A percentile compares a stretch with the other conserved stretches of the same genome.
phyloP scores from a whole-genome alignment of 768 basidiomycete species.

The Pisolithus microcarpus region DNA sequence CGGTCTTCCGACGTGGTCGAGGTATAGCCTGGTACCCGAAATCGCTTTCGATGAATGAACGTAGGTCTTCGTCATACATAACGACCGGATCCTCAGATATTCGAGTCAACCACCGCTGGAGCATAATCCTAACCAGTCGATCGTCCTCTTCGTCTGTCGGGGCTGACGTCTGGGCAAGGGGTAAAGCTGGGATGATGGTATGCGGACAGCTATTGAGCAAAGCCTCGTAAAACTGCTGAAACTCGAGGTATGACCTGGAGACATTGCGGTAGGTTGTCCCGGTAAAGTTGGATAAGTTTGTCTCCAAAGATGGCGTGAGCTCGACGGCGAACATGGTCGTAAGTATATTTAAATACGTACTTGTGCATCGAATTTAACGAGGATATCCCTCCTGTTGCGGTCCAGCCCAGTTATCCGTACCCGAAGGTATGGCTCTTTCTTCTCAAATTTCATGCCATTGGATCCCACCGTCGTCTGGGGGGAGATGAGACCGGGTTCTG shows the following conservation, averaged over 20 bases:
- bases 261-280: constrained; percentile 88
- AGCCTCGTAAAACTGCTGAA: constrained; percentile 89
- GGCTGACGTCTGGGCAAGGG: constrained; percentile 93
- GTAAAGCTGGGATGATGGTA: constrained; percentile 92
- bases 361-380: constrained; percentile 93
- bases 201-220: constrained; percentile 89
- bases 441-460: constrained; percentile 70
- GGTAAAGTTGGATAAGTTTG: constrained; percentile 88
- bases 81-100: constrained; percentile 90
- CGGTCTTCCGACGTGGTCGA: constrained; percentile 61
- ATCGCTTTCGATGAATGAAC: constrained; percentile 94
- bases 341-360: constrained; percentile 32
- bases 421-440: constrained; percentile 75
- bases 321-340: neutral
- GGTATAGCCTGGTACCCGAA: constrained; percentile 92
- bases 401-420: constrained; percentile 88
- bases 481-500: constrained; percentile 76
- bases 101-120: constrained; percentile 91
- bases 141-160: constrained; percentile 98
- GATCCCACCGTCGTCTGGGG: constrained; percentile 56
- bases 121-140: constrained; percentile 86
- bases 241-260: constrained; percentile 91
- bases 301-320: constrained; percentile 40
- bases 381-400: constrained; percentile 89
- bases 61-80: constrained; percentile 83